phyloP scores from a whole-genome alignment of 106 monocot species.

The Posidonia australis region DNA sequence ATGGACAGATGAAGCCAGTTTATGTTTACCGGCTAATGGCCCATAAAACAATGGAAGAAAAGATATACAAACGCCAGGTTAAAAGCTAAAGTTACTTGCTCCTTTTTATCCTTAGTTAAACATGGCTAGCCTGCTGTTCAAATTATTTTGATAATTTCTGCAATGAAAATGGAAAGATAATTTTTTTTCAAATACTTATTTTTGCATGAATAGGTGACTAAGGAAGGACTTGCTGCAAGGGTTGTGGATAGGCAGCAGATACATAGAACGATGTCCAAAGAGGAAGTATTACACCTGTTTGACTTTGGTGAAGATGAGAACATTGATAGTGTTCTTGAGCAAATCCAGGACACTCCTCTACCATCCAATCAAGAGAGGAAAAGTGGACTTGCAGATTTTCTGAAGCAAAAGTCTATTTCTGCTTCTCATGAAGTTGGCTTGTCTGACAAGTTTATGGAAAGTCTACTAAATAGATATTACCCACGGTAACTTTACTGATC shows the following conservation, averaged over 20 bases:
- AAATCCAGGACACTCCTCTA: conserved; percentile 18
- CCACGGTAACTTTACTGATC: conserved; percentile 33
- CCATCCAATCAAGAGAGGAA: conserved; percentile 13
- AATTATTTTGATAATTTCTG: too few relatives aligned
- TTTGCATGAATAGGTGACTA: conserved; percentile 58
- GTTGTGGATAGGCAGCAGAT: conserved; percentile 92
- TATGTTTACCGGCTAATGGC: conserved; percentile 95
- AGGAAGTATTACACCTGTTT: conserved; percentile 85
- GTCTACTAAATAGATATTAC: conserved; percentile 45
- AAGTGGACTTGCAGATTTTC: conserved; percentile 10
- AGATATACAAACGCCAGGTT: conserved; percentile 98
- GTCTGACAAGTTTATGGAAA: conserved; percentile 72
- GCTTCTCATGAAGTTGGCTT: conserved; percentile 9
- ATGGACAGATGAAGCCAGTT: conserved; percentile 91
- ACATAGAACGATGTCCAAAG: conserved; percentile 92
- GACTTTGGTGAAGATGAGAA: conserved; percentile 91
- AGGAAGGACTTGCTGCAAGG: conserved; percentile 97
- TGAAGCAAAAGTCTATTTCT: conserved; percentile 13
- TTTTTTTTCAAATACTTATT: background rate
- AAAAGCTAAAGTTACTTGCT: background rate
- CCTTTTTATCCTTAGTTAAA: too few relatives aligned
- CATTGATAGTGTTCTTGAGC: conserved; percentile 20
- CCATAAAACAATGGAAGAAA: conserved; percentile 96
- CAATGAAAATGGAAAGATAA: background rate
- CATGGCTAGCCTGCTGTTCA: too few relatives aligned